phyloP scores from a whole-genome alignment of 495 filamentous ascomycete species.

The Stereocaulon alpinum region DNA sequence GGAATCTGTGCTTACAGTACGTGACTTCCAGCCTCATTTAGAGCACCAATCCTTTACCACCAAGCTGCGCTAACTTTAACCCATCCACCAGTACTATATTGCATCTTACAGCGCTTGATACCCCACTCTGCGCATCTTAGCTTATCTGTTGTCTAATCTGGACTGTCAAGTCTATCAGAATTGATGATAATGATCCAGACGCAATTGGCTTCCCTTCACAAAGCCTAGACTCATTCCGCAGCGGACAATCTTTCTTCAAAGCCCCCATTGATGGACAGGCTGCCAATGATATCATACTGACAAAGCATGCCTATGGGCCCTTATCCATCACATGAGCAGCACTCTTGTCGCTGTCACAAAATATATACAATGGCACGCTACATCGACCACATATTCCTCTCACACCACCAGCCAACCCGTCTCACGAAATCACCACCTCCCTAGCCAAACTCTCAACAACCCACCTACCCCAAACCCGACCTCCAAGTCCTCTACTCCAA shows the following conservation, averaged over 20 bases:
- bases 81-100: constrained; percentile 46
- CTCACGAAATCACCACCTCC: constrained; percentile 5
- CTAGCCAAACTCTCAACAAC: constrained; percentile 9
- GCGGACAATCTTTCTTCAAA: too few relatives aligned
- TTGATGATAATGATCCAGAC: too few relatives aligned
- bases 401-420: neutral
- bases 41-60: neutral
- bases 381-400: neutral
- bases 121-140: neutral
- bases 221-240: too few relatives aligned
- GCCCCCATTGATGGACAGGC: too few relatives aligned
- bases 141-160: neutral
- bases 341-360: neutral
- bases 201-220: too few relatives aligned
- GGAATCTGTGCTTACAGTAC: constrained; percentile 68
- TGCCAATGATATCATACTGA: neutral
- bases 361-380: neutral
- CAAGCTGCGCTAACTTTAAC: neutral
- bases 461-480: constrained; percentile 8
- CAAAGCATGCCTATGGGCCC: neutral
- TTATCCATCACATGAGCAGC: neutral
- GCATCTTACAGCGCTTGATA: constrained; percentile 36
- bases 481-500: constrained; percentile 45
- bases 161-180: too few relatives aligned
- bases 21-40: neutral